Conservation (phyloP, 306 rosid genomes). For the Gillenia trifoliata region DNA sequence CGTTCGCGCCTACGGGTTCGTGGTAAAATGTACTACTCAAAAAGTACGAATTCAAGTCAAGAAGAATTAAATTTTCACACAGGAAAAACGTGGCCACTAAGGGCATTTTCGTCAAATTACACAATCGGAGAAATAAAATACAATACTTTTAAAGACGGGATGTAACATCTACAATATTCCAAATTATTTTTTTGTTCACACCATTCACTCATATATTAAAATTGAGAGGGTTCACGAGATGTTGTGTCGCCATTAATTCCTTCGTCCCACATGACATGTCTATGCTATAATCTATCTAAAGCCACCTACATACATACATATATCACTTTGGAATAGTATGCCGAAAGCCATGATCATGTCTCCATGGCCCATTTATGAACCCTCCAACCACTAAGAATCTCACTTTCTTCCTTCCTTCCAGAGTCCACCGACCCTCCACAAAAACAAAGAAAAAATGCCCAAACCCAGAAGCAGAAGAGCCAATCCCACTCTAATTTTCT, state of each 20-base stretch:
- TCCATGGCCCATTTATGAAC: slow-evolving; percentile 23
- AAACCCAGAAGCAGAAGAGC: slow-evolving; percentile 36
- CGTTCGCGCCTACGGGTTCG: too few species aligned
- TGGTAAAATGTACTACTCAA: too few species aligned
- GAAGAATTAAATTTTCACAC: too few species aligned
- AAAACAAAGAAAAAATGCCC: slow-evolving; percentile 28
- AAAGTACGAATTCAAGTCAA: too few species aligned
- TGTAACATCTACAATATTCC: too few species aligned
- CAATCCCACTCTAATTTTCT: slow-evolving; percentile 23
- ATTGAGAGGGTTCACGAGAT: not conserved
- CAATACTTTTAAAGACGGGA: too few species aligned
- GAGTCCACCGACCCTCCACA: slow-evolving; percentile 9
- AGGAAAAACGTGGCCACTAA: too few species aligned
- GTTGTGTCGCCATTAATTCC: not conserved
- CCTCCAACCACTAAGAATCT: slow-evolving; percentile 34
- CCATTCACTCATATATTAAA: too few species aligned
- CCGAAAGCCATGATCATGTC: not conserved
- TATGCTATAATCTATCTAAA: not conserved
- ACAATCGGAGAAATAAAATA: too few species aligned
- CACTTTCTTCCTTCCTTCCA: slow-evolving; percentile 11
- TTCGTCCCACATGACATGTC: not conserved
- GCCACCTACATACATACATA: not conserved
- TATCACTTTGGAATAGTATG: not conserved
- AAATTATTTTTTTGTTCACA: too few species aligned
- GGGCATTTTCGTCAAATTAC: too few species aligned